Evolutionary conservation across 441 rosid genomes (phyloP).

Genomic region (Pelargonium cotyledonis): DNA sequence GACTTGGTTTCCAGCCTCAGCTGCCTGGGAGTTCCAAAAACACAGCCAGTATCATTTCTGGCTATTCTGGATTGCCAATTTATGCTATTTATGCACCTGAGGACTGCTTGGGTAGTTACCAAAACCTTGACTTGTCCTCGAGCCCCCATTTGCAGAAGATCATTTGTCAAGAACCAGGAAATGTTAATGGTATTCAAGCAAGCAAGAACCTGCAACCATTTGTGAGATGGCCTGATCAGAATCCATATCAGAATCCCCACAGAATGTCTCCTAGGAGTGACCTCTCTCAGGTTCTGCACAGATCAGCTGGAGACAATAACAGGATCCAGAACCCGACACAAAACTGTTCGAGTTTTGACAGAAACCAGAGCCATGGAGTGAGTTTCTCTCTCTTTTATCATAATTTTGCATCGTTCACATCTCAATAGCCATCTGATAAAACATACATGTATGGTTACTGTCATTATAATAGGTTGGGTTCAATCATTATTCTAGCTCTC

Average conservation of each 20-base stretch:
- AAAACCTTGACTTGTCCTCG: constrained; percentile 5
- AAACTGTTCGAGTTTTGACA: constrained; percentile 1
- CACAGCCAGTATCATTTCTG: not conserved
- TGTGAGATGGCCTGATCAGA: not conserved
- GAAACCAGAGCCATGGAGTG: constrained; percentile 13
- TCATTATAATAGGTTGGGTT: not conserved
- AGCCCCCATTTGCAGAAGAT: not conserved
- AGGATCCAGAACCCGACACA: constrained; percentile 3
- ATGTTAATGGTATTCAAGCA: constrained; percentile 11
- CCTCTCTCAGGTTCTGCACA: constrained; percentile 4
- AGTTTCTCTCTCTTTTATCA: not conserved
- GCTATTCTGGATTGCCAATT: constrained; percentile 8
- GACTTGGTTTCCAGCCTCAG: too few species aligned
- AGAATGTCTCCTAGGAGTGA: not conserved
- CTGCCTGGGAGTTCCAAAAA: not conserved
- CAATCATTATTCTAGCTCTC: constrained; percentile 8
- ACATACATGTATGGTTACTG: not conserved
- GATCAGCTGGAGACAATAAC: not conserved
- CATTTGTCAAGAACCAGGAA: not conserved
- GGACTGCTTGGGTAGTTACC: not conserved
- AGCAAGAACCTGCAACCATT: not conserved
- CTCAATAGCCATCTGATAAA: not conserved
- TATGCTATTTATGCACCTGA: constrained; percentile 7
- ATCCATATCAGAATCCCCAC: not conserved
- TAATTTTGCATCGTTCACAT: not conserved